Base-by-base conservation (phyloP, 202 grass and related monocot genomes). In the Alloteropsis angusta region DNA sequence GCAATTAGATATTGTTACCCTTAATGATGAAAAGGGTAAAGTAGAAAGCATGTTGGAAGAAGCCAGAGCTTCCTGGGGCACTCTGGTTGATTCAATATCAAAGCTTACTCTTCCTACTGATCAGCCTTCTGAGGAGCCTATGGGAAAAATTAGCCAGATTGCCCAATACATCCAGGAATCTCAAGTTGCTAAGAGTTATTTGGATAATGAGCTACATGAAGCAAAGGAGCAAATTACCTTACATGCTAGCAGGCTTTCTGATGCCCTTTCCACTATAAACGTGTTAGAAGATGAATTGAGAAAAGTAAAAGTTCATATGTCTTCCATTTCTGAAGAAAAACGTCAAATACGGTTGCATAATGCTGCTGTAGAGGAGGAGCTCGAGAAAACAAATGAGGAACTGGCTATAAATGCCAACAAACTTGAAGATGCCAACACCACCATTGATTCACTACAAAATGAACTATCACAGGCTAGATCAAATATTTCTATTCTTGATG, bases 301-400 rank as follows among this genome's bases (percentile, higher is more conserved):
- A 81, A 89, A 88, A 80, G 54, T 80, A 55, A 90, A 86, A 81
- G 86, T 89, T 30, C 75, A 82, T 66, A 75, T 85, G 82, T 93
- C 84, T 89, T 90, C 71, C 75, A 82, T 72, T 87, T 77, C 76
- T 78, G 87, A 93, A 64, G 96, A 99, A 80, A 93, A 91, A 75
- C 74, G 28, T 50, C 85, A 84, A 79, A 76, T 96, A 35, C 87
- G 89, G 65, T 66, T 71, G 79, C 76, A 78, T 57, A 71, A 68
- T 79, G 46, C 66, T 81, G 81, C 78, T 89, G 41, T 86, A 74
- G 83, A 95, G 64, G 83, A 88, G 76, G 92, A 96, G 60, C 87
- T 99, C 71, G 86, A 91, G 84, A 96, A 88, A 87, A 88, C 81
- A 82, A 96, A 87, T 58, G 60, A 89, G 70, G 92, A 99, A 85